These are phyloP conservation scores for Capsella bursapastoris DNA, from an alignment of 345 rosid species.

Conservation along the genomic window DNA sequence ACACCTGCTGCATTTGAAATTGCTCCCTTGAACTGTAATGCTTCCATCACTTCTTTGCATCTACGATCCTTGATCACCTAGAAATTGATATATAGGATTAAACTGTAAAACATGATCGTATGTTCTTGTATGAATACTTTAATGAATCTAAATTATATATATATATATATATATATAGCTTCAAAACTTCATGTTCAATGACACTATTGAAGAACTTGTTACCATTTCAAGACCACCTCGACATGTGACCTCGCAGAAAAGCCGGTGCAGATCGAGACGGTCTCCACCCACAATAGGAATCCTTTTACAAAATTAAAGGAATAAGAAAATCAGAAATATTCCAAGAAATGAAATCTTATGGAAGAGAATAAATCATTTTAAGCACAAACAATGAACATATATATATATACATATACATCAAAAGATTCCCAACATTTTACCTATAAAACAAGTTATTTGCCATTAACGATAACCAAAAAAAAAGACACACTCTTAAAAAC, in stretches of 20 bases:
- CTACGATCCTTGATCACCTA: slow-evolving; percentile 72
- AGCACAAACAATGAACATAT: slow-evolving; percentile 8
- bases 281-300: slow-evolving; percentile 68
- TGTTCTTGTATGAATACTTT: neutral
- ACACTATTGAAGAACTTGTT: neutral
- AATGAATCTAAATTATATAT: neutral
- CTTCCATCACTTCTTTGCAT: slow-evolving; percentile 75
- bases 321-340: neutral
- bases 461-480: neutral
- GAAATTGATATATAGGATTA: neutral
- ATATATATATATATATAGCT: too few species aligned
- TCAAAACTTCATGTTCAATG: neutral
- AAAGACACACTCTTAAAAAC: neutral
- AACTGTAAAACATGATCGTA: neutral
- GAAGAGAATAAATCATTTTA: neutral
- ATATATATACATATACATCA: neutral
- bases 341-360: neutral
- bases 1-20: slow-evolving; percentile 77
- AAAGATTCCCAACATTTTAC: neutral
- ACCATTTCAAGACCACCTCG: slow-evolving; percentile 74
- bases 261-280: slow-evolving; percentile 69
- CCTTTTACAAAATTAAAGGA: slow-evolving; percentile 43
- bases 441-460: neutral
- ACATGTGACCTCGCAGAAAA: slow-evolving; percentile 74
- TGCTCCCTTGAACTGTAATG: slow-evolving; percentile 65